Evolutionary conservation across 345 rosid genomes (phyloP), one percentile per base, ranked within the genome.

Genomic region (Brassica rapa): DNA sequence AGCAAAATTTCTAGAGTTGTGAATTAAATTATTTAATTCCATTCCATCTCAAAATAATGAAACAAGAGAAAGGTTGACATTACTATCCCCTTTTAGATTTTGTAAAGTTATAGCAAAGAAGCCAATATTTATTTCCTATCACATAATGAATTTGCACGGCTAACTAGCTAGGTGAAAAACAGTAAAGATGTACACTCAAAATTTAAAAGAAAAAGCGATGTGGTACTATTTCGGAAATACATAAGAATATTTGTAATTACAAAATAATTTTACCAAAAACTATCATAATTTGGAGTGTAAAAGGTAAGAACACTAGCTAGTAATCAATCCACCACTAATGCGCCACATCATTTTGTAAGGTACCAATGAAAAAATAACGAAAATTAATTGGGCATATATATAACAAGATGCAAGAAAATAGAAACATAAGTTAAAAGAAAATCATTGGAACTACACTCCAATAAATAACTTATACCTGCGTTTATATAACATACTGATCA

Each of bases 1-100:
- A 69, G 72, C 62, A 80, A 70, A 75, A 75, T 80, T 70, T 74
- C 76, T 70, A 39, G 80, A 80, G 41, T 65, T 70, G 63, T 80
- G 79, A 80, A 63, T 74, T 75, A 63, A 68, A 75, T 69, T 69
- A 70, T 70, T 57, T 69, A 43, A 74, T 75, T 80, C 72, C 51
- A 24, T 64, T 75, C 71, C 49, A 70, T 70, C 37, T 64, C 60
- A 30, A 74, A 80, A 70, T 30, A 29, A 75, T 12, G 75, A 69
- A 79, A 61, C 82, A 66, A 72, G 59, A 51, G 73, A 79, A 74
- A 68, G 66, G 82, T 80, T 80, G 75, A 74, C 78, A 74, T 79
- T 68, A 70, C 70, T 70, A 80, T 46, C 62, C 35, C 15, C 68
- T 80, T 74, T 70, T 64, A 74, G 76, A 74, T 79, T 79, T 62